phyloP scores from a whole-genome alignment of 2,329 filamentous ascomycete genomes.

The Trichoderma sp. region DNA sequence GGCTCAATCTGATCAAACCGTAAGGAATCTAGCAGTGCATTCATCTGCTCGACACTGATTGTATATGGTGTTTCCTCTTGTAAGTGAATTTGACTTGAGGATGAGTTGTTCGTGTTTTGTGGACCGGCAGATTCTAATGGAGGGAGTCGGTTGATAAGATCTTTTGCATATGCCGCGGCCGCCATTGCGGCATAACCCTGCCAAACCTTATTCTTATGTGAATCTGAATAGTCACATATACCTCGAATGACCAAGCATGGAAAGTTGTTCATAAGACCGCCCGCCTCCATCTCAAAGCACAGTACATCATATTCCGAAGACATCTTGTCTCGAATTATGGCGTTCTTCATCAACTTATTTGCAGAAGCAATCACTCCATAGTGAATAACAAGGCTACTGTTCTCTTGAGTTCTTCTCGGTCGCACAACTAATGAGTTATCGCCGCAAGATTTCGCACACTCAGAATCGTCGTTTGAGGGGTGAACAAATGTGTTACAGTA shows the following conservation, averaged over 20 bases:
- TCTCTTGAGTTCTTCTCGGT: background rate
- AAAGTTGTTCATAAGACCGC: slow-evolving; percentile 32
- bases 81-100: background rate
- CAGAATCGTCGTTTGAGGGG: background rate
- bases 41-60: background rate
- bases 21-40: slow-evolving; percentile 33
- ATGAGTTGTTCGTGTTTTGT: background rate
- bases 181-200: slow-evolving; percentile 31
- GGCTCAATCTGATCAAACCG: slow-evolving; percentile 42
- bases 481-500: slow-evolving; percentile 20
- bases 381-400: background rate
- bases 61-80: background rate
- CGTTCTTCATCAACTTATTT: slow-evolving; percentile 27
- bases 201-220: slow-evolving; percentile 27
- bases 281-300: slow-evolving; percentile 23
- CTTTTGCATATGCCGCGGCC: slow-evolving; percentile 34
- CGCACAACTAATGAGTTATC: background rate
- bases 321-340: slow-evolving; percentile 17
- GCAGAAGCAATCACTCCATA: slow-evolving; percentile 21
- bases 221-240: slow-evolving; percentile 41
- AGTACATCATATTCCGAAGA: slow-evolving; percentile 12
- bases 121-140: background rate
- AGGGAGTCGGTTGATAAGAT: slow-evolving; percentile 24
- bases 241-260: slow-evolving; percentile 38
- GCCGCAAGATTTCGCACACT: background rate